Base-by-base conservation (phyloP, 139 green algal genomes). In the Astrephomene gubernaculifera region DNA sequence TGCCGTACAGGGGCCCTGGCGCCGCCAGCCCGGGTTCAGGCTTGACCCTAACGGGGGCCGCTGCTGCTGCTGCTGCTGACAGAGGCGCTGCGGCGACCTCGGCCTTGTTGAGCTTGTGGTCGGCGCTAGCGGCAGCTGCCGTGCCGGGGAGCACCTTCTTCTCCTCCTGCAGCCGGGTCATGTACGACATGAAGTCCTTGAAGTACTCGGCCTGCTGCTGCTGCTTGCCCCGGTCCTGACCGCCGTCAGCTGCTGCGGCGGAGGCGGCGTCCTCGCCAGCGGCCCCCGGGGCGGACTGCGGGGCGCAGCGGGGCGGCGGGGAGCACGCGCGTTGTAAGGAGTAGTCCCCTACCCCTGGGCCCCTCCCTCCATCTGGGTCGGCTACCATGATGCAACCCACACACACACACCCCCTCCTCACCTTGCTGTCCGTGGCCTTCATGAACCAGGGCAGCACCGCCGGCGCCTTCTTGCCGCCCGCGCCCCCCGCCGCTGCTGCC, bases 141-240 rank as follows among this genome's bases (percentile, higher is more conserved):
- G 36, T 38, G 43, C 39, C 39, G 33, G 0, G 41, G 39, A n/a
- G 39, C 29, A n/a, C 31, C 10, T 63, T 33, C 65, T 86, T 82
- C 67, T 87, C 81, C 36, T 71, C 22, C 54, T 87, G 52, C 33
- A 79, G 25, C 36, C 45, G 17, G 6, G 69, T 35, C 69, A 87
- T 72, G 68, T 43, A 64, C 0, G 70, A 38, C 81, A 81, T 80
- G 29, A 81, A 87, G 52, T 81, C 53, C 36, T 54, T 24, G 35
- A 87, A 72, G 68, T 72, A 87, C 52, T 64, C 69, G 3, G 81
- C 81, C 21, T 70, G 53, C 53, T 79, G 52, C 49, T 72, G 63
- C 63, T 75, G 60, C 43, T 85, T 71, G 63, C 39, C 63, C 2
- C 22, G 17, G 4, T 49, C 41, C 25, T 31, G 64, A 53, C 35